Base-by-base conservation (phyloP, 2,329 filamentous ascomycete species). In the Endothia cerciana region DNA sequence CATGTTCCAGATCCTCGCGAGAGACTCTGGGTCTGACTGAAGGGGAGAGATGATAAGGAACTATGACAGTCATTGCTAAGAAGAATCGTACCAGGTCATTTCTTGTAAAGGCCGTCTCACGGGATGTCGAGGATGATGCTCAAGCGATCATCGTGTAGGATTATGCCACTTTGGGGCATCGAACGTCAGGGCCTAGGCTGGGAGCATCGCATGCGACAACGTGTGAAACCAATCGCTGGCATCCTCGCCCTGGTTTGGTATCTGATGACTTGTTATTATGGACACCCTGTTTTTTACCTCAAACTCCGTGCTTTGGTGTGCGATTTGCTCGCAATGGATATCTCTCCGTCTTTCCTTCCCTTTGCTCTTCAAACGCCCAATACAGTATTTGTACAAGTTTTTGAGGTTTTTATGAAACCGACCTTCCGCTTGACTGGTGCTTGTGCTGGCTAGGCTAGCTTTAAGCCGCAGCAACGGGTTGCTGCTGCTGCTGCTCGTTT, bases 281-380 rank as follows among this genome's bases (percentile, higher is more conserved):
- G 19, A 25, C 28, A 51, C 33, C 28, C 33, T 33, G 1, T 43
- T 62, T 58, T 43, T 45, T 30, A 17, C 51, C 22, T 40, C 49
- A 25, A 64, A 67, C 65, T 67, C 65, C 62, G 36, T 67, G 62
- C 65, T 62, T 43, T 57, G 55, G 33, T 61, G 43, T 36, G 65
- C 65, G 58, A 40, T 45, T 30, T 49, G 62, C 45, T 59, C 51
- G 62, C 58, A 38, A 53, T 59, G 65, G 65, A 67, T 67, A 67
- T 67, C 65, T 65, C 62, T 30, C 38, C 33, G 22, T 53, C 41
- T 33, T 19, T 62, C 53, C 36, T 22, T 53, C 13, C 47, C 22
- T 25, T 28, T 30, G 25, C 47, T 19, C 47, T 51, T 49, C 11
- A 40, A 40, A 41, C 22, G 11, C 47, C 4, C 47, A 51, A 51